Evolutionary conservation across 2,329 filamentous ascomycete genomes (phyloP).

Genomic region (Colletotrichum lini): DNA sequence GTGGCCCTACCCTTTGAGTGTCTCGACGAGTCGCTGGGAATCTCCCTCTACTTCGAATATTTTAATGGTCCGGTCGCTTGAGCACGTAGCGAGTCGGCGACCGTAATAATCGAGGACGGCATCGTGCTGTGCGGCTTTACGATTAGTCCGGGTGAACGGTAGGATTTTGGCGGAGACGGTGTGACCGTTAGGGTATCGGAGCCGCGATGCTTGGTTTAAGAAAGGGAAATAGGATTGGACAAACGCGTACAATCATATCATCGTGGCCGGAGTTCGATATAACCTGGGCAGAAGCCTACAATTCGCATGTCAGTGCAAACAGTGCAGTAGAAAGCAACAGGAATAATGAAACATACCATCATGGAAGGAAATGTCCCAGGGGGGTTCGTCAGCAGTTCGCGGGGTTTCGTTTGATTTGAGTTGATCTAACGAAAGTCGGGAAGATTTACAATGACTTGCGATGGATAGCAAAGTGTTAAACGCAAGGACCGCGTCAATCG

Average conservation of each 20-base stretch:
- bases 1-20: slow-evolving; percentile 84
- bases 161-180: background rate
- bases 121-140: slow-evolving; percentile 79
- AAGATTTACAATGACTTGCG: too few species aligned
- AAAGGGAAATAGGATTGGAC: background rate
- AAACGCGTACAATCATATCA: slow-evolving; percentile 95
- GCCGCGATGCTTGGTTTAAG: background rate
- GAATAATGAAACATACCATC: slow-evolving; percentile 16
- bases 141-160: slow-evolving; percentile 4
- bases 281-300: slow-evolving; percentile 55
- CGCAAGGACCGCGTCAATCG: background rate
- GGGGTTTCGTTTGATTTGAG: background rate
- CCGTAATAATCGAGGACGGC: slow-evolving; percentile 99
- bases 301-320: slow-evolving; percentile 12
- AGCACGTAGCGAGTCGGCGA: slow-evolving; percentile 94
- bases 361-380: background rate
- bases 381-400: background rate
- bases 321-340: background rate
- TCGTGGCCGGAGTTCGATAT: slow-evolving; percentile 77
- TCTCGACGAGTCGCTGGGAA: slow-evolving; percentile 89
- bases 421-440: background rate
- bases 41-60: slow-evolving; percentile 99
- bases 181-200: background rate
- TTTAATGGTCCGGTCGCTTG: slow-evolving; percentile 98
- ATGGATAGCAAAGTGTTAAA: background rate